Conservation (phyloP, 768 basidiomycete genomes). For the Mycena galericulata region DNA sequence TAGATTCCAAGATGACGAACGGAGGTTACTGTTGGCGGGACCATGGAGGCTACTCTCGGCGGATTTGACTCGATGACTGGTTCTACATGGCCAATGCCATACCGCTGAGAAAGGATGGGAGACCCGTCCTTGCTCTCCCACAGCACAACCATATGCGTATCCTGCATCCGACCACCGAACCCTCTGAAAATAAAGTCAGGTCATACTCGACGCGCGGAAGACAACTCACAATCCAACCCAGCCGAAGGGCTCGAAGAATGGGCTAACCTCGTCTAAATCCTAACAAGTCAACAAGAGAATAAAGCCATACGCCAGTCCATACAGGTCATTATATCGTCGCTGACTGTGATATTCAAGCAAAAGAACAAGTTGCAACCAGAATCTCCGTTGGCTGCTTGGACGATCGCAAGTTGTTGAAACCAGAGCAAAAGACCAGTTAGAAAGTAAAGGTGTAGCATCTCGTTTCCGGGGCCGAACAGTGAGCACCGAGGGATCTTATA, state of each 20-base stretch:
- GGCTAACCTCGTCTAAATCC: slow-evolving; percentile 23
- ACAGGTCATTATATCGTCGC: slow-evolving; percentile 30
- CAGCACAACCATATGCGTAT: slow-evolving; percentile 67
- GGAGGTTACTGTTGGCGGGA: slow-evolving; percentile 50
- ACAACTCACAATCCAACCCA: slow-evolving; percentile 66
- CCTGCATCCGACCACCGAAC: slow-evolving; percentile 62
- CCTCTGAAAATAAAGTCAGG: slow-evolving; percentile 49
- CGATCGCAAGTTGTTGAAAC: slow-evolving; percentile 18
- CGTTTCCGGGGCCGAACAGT: slow-evolving; percentile 6
- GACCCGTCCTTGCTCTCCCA: slow-evolving; percentile 64
- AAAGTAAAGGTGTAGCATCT: slow-evolving; percentile 16
- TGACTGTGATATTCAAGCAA: slow-evolving; percentile 29
- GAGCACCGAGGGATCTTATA: slow-evolving; percentile 25
- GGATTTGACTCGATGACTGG: slow-evolving; percentile 60
- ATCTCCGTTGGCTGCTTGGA: slow-evolving; percentile 23
- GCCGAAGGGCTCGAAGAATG: slow-evolving; percentile 50
- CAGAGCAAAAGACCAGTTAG: slow-evolving; percentile 25
- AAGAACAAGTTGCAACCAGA: slow-evolving; percentile 33
- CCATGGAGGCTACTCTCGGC: slow-evolving; percentile 56
- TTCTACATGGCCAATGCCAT: slow-evolving; percentile 58
- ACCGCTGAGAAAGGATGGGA: slow-evolving; percentile 69
- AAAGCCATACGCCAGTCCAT: background rate
- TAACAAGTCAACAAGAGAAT: background rate
- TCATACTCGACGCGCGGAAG: background rate
- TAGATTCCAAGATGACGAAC: background rate